Evolutionary conservation across 2,329 filamentous ascomycete genomes (phyloP).

Genomic region (Hymenoscyphus scutula): DNA sequence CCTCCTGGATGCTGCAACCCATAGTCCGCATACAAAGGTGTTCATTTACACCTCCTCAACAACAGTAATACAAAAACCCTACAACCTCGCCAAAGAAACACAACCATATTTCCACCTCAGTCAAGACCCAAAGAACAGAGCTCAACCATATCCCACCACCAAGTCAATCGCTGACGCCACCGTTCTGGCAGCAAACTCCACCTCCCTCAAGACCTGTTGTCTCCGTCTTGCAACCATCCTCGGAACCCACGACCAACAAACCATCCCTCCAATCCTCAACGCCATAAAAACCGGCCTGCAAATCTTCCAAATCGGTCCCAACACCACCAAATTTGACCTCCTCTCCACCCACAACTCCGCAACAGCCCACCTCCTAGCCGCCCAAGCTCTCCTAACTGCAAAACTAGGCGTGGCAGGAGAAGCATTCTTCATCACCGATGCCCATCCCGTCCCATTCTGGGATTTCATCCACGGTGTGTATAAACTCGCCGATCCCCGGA

Average conservation of each 20-base stretch:
- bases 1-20: neutral
- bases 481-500: neutral
- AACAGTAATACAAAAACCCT: slow-evolving; percentile 1
- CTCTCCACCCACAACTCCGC: slow-evolving; percentile 6
- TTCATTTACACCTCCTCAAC: slow-evolving; percentile 1
- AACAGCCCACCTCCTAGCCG: slow-evolving; percentile 6
- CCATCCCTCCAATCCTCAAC: neutral
- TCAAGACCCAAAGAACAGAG: neutral
- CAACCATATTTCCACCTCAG: neutral
- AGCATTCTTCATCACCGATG: slow-evolving; percentile 7
- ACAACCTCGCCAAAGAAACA: slow-evolving; percentile 4
- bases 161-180: slow-evolving; percentile 1
- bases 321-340: neutral
- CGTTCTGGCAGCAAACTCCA: slow-evolving; percentile 3
- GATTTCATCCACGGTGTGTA: neutral
- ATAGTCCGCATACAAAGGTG: neutral
- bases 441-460: neutral
- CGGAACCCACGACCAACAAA: slow-evolving; percentile 2
- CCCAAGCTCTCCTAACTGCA: neutral
- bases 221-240: slow-evolving; percentile 7
- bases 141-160: slow-evolving; percentile 3
- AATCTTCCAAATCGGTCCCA: slow-evolving; percentile 2
- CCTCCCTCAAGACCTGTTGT: neutral
- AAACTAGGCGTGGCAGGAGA: neutral
- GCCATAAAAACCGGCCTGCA: neutral